A percentile compares a stretch with the other conserved stretches of the same genome.
Evolutionary conservation across 1,284 basidiomycete genomes (phyloP).

Genomic region (Cutaneotrichosporon sp.): DNA sequence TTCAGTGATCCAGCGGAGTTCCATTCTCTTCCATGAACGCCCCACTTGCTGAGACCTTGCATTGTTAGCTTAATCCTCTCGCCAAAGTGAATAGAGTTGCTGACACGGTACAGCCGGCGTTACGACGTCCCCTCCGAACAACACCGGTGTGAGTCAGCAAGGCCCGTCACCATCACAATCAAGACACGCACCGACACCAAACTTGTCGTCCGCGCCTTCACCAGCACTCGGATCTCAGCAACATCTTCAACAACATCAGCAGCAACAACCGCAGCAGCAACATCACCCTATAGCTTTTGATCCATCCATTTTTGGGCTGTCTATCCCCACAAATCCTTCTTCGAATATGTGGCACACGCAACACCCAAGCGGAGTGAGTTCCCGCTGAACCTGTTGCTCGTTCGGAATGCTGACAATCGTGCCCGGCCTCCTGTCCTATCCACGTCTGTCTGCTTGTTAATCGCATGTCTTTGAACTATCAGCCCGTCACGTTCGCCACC

Average conservation of each 20-base stretch:
- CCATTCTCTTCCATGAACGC: too few relatives aligned
- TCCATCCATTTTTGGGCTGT: background rate
- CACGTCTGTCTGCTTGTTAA: background rate
- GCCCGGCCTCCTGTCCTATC: background rate
- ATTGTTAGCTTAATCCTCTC: background rate
- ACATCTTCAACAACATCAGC: background rate
- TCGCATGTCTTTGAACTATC: background rate
- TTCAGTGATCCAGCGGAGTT: too few relatives aligned
- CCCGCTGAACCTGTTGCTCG: background rate
- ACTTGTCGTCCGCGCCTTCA: too few relatives aligned
- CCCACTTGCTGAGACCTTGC: background rate
- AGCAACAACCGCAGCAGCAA: background rate
- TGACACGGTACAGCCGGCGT: background rate
- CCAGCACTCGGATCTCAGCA: background rate
- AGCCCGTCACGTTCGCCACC: constrained; percentile 14
- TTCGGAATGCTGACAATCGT: background rate
- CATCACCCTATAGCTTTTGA: background rate
- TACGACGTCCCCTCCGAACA: background rate
- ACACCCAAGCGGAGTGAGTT: constrained; percentile 10
- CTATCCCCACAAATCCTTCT: background rate
- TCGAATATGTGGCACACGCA: constrained; percentile 13
- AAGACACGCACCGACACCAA: too few relatives aligned
- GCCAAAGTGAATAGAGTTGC: background rate
- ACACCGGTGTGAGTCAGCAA: background rate
- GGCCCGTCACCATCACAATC: background rate